Base-by-base conservation (phyloP, 2,329 filamentous ascomycete genomes). In the Hymenoscyphus linearis region DNA sequence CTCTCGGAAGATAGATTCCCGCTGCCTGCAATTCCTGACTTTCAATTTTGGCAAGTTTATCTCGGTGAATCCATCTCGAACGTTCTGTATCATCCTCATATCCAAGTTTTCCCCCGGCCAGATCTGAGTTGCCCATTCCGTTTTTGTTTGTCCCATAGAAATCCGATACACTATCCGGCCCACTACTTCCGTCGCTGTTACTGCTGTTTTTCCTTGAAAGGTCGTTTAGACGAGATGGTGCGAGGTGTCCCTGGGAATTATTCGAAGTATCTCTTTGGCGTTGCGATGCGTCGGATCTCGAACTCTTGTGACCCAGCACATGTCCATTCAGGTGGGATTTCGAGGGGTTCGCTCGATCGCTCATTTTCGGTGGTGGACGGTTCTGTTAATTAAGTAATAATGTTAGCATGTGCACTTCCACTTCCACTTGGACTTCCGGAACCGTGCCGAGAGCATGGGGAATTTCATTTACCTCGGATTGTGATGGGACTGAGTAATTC, bases 51-150 rank as follows among this genome's bases (percentile, higher is more conserved):
- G 89, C 90, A 64, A 95, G 77, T 76, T 93, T 93, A 75, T 95
- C 90, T 60, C 90, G 80, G 71, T 95, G 90, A 68, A 95, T 93
- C 90, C 90, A 95, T 74, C 90, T 88, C 35, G 86, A 89, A 63
- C 85, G 80, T 63, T 88, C 86, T 36, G 79, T 76, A 36, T 79
- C 76, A 69, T 59, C 72, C 44, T 73, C 69, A 26, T 76, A 65
- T n/a, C 53, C 47, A 22, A 50, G 58, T 58, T 68, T 71, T 55
- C 60, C 60, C 22, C 69, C 68, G 18, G 63, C 67, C 61, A 64
- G 67, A 59, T 73, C 71, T 50, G 70, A 63, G 52, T 67, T 68
- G 58, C 65, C 69, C 18, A 69, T 62, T 7, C 64, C 64, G 57
- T 64, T 66, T 55, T 64, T 62, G 18, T 68, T 71, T 37, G 63